Conservation (phyloP, 108 stramenopile species). For the Cyclotella sp. region DNA sequence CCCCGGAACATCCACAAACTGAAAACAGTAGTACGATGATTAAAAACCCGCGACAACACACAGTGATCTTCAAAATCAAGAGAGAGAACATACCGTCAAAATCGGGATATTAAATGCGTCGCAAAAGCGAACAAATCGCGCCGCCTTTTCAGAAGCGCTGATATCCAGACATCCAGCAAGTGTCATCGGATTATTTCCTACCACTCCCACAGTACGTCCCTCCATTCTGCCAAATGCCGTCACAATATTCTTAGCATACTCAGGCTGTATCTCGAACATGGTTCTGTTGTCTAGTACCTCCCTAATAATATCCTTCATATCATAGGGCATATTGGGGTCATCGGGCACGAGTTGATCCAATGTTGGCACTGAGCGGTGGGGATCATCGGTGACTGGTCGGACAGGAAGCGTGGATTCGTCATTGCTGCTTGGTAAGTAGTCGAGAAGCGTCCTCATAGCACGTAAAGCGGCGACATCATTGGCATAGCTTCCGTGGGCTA, state of each 20-base stretch:
- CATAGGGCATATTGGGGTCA: constrained; percentile 98
- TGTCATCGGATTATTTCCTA: constrained; percentile 97
- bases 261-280: constrained; percentile 96
- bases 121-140: constrained; percentile 97
- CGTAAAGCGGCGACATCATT: constrained; percentile 95
- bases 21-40: background rate
- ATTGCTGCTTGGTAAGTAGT: constrained; percentile 94
- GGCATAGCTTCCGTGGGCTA: constrained; percentile 93
- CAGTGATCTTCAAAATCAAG: background rate
- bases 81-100: constrained; percentile 62
- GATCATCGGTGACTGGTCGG: constrained; percentile 78
- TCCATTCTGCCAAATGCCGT: constrained; percentile 96
- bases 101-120: constrained; percentile 99
- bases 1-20: constrained; percentile 99
- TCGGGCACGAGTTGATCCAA: constrained; percentile 94
- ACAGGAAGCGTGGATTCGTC: constrained; percentile 75
- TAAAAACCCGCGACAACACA: background rate
- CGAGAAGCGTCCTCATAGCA: constrained; percentile 89
- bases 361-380: constrained; percentile 82
- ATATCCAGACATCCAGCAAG: constrained; percentile 99
- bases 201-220: constrained; percentile 94
- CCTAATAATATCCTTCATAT: constrained; percentile 84
- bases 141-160: constrained; percentile 94
- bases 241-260: constrained; percentile 96
- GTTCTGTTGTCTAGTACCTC: constrained; percentile 95